These are phyloP conservation scores for Epichloe typhina DNA, from an alignment of 2,329 filamentous ascomycete genomes.

Conservation along the genomic window DNA sequence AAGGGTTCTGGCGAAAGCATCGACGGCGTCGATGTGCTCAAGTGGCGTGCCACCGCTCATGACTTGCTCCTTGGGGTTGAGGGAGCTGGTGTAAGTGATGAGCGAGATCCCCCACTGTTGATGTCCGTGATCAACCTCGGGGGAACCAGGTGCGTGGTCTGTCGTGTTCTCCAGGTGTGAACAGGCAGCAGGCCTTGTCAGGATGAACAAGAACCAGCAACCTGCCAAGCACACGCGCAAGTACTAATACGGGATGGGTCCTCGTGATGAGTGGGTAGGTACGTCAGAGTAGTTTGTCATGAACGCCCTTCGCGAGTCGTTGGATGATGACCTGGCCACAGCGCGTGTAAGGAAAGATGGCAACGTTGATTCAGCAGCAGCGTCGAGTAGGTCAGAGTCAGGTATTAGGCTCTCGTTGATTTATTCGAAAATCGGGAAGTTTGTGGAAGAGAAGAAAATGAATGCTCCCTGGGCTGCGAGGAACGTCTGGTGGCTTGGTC, in stretches of 20 bases:
- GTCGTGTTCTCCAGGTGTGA: neutral
- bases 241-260: neutral
- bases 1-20: constrained; percentile 40
- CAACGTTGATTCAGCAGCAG: neutral
- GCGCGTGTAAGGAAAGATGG: neutral
- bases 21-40: constrained; percentile 40
- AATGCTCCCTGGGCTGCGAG: neutral
- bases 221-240: neutral
- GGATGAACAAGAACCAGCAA: neutral
- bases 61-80: constrained; percentile 7
- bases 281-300: constrained; percentile 1
- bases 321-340: neutral
- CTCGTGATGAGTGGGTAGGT: constrained; percentile 1
- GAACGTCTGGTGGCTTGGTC: too few species aligned
- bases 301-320: neutral
- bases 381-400: too few species aligned
- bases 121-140: neutral
- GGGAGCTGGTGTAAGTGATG: neutral
- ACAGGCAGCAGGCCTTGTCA: neutral
- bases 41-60: constrained; percentile 22
- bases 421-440: neutral
- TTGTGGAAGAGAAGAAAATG: neutral
- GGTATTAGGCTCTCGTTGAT: neutral
- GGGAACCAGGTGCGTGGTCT: neutral
- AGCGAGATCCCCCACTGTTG: neutral